These are phyloP conservation scores for Breynia disticha DNA, from an alignment of 441 rosid genomes.

Conservation along the genomic window DNA sequence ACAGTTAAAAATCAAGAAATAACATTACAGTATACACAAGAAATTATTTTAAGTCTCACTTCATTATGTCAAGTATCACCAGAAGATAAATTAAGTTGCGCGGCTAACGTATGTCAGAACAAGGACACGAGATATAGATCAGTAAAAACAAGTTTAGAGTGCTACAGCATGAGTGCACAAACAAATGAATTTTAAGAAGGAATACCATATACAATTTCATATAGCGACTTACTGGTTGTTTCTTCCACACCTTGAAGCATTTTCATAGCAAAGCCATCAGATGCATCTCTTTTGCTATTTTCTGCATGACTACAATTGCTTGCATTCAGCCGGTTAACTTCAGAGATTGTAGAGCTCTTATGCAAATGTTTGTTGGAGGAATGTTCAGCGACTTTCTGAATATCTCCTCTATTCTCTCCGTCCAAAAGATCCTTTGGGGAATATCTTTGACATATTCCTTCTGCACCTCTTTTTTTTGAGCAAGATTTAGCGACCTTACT, in stretches of 20 bases:
- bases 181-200: no score
- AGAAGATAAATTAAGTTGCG: no score
- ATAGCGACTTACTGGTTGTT: conserved; percentile 44
- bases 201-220: no score
- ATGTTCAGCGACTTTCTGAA: conserved; percentile 37
- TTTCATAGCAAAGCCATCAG: conserved; percentile 27
- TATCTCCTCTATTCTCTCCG: conserved; percentile 29
- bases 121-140: no score
- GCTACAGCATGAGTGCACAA: no score
- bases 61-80: no score
- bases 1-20: no score
- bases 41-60: no score
- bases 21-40: no score
- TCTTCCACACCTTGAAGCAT: conserved; percentile 41
- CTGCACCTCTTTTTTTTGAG: conserved; percentile 13
- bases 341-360: conserved; percentile 16
- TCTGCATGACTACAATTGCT: conserved; percentile 23
- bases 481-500: conserved; percentile 20
- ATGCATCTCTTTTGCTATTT: conserved; percentile 20
- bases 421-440: conserved; percentile 17
- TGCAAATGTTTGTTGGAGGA: conserved; percentile 26
- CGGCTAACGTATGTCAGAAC: no score
- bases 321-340: conserved; percentile 22
- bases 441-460: conserved; percentile 13
- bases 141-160: no score